phyloP scores from a whole-genome alignment of 2,329 filamentous ascomycete species.

The Cordyceps militaris region DNA sequence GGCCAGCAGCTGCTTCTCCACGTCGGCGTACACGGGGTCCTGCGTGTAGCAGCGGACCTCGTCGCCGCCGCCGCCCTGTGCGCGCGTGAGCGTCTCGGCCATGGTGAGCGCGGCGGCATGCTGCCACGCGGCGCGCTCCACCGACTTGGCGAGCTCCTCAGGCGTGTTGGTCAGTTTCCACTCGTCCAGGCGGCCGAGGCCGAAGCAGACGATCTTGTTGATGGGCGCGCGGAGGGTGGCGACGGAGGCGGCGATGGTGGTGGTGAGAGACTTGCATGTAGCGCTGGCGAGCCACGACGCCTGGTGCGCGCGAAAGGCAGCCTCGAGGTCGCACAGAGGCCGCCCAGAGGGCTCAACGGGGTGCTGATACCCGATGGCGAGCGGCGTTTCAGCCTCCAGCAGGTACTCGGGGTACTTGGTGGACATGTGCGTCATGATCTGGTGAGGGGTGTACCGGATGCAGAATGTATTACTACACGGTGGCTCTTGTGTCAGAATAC shows the following conservation, averaged over 20 bases:
- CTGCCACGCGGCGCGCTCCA: background rate
- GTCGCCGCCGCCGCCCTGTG: background rate
- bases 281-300: background rate
- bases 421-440: constrained; percentile 1
- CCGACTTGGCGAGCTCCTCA: background rate
- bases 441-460: background rate
- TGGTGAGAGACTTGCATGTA: background rate
- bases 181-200: background rate
- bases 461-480: background rate
- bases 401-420: background rate
- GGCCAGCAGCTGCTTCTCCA: constrained; percentile 7
- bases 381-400: background rate
- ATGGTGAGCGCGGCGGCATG: constrained; percentile 20
- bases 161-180: background rate
- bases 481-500: background rate
- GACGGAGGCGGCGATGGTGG: background rate
- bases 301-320: background rate
- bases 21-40: constrained; percentile 13
- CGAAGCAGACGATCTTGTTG: constrained; percentile 2
- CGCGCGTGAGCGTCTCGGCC: background rate
- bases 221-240: background rate
- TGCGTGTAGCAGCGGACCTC: constrained; percentile 7
- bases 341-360: background rate
- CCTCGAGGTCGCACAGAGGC: background rate
- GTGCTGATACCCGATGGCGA: background rate